Evolutionary conservation across 2,329 filamentous ascomycete species (phyloP).

Genomic region (Paecilomyces niveus): DNA sequence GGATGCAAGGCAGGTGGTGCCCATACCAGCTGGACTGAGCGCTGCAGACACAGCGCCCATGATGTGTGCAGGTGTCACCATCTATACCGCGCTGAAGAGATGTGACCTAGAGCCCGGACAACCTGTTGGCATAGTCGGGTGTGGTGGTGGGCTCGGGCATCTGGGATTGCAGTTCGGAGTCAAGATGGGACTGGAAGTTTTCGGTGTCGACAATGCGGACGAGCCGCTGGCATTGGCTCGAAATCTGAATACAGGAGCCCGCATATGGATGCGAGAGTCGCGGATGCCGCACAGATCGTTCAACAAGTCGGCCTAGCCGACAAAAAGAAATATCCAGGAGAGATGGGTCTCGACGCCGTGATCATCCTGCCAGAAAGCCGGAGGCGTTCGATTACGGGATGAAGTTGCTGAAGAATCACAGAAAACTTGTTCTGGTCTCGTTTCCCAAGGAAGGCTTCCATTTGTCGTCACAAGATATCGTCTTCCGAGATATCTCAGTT

Average conservation of each 20-base stretch:
- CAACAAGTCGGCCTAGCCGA: slow-evolving; percentile 13
- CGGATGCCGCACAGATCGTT: slow-evolving; percentile 22
- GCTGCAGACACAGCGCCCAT: slow-evolving; percentile 33
- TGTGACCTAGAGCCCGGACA: slow-evolving; percentile 22
- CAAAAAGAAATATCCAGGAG: slow-evolving; percentile 8
- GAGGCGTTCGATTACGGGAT: slow-evolving; percentile 42
- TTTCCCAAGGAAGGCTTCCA: slow-evolving; percentile 32
- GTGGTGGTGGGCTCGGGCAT: slow-evolving; percentile 30
- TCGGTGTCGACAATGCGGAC: slow-evolving; percentile 28
- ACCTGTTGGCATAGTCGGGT: slow-evolving; percentile 35
- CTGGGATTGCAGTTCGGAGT: slow-evolving; percentile 31
- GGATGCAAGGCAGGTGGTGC: slow-evolving; percentile 13
- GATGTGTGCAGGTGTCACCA: slow-evolving; percentile 38
- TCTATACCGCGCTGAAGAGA: slow-evolving; percentile 34
- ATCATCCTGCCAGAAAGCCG: slow-evolving; percentile 43
- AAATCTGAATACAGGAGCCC: slow-evolving; percentile 22
- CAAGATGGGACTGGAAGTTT: slow-evolving; percentile 26
- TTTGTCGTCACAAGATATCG: slow-evolving; percentile 14
- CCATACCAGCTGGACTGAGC: slow-evolving; percentile 22
- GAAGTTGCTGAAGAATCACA: slow-evolving; percentile 37
- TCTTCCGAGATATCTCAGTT: slow-evolving; percentile 16
- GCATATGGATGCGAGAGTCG: slow-evolving; percentile 34
- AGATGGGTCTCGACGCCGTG: slow-evolving; percentile 42
- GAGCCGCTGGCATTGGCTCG: slow-evolving; percentile 19
- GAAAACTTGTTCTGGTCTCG: slow-evolving; percentile 40